Conservation (phyloP, 306 rosid species). For the Prunus mongolica region DNA sequence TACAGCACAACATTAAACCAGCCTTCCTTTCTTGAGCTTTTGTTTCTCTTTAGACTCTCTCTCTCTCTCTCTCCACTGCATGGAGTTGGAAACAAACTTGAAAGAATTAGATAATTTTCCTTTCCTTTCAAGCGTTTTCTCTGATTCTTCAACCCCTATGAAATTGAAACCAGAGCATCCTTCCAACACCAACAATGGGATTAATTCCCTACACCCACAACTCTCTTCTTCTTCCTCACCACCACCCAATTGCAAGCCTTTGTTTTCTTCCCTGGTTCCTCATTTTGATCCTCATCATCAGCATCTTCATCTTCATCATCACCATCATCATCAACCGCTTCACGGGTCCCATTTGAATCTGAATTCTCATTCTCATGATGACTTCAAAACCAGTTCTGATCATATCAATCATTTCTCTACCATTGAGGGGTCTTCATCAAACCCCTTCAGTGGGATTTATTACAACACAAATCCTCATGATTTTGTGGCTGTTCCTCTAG, state of each 20-base stretch:
- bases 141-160: conserved; percentile 15
- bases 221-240: conserved; percentile 5
- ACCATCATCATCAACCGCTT: background rate
- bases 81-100: conserved; percentile 36
- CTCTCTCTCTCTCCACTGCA: conserved; percentile 17
- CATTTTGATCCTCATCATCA: no score
- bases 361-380: background rate
- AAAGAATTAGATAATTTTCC: conserved; percentile 5
- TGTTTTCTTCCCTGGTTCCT: background rate
- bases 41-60: conserved; percentile 2
- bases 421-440: conserved; percentile 19
- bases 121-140: conserved; percentile 19
- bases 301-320: background rate
- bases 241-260: background rate
- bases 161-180: conserved; percentile 6
- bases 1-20: conserved; percentile 16
- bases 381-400: background rate
- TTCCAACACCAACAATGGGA: background rate
- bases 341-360: conserved; percentile 8
- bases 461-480: background rate
- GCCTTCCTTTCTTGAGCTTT: conserved; percentile 27
- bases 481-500: background rate
- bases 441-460: conserved; percentile 17
- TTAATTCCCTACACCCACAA: conserved; percentile 3
- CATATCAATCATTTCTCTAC: background rate